Conservation (phyloP, 1,284 basidiomycete species). For the Microbotryum violaceum region DNA sequence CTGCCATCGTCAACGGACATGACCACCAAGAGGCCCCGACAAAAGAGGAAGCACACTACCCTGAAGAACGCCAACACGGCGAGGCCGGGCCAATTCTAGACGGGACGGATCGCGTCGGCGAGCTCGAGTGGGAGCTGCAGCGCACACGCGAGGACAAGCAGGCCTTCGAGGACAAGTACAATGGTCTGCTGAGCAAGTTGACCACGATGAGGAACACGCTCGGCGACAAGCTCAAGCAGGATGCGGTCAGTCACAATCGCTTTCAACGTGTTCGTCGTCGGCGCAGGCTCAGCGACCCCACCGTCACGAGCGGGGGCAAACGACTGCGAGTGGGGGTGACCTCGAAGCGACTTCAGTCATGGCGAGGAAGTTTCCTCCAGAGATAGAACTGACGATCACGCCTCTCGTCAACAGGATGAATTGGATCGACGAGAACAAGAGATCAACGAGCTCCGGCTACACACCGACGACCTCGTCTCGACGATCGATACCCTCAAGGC, state of each 20-base stretch:
- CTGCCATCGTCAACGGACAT: no score
- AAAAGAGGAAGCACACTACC: no score
- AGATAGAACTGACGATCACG: not conserved
- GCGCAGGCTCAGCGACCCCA: no score
- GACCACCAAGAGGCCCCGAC: no score
- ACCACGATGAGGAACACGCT: slow-evolving; percentile 87
- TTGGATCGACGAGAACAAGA: slow-evolving; percentile 79
- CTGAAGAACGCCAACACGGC: no score
- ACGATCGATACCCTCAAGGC: slow-evolving; percentile 66
- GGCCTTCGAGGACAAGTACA: slow-evolving; percentile 72
- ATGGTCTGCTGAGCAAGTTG: slow-evolving; percentile 74
- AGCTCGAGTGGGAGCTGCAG: slow-evolving; percentile 31
- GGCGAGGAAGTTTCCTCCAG: not conserved
- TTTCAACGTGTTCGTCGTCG: not conserved
- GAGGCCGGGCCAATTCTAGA: no score
- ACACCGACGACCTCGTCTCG: slow-evolving; percentile 62
- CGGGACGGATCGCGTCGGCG: no score
- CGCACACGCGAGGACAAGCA: slow-evolving; percentile 65
- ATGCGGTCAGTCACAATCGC: slow-evolving; percentile 65
- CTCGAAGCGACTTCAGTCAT: no score
- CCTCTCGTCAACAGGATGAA: slow-evolving; percentile 63
- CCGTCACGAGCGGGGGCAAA: no score
- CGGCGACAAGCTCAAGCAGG: slow-evolving; percentile 88
- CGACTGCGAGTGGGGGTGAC: not conserved
- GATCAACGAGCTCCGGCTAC: slow-evolving; percentile 62